Evolutionary conservation across 2,329 filamentous ascomycete genomes (phyloP), one percentile per base, ranked within the genome.

Genomic region (Aspergillus versicolor): DNA sequence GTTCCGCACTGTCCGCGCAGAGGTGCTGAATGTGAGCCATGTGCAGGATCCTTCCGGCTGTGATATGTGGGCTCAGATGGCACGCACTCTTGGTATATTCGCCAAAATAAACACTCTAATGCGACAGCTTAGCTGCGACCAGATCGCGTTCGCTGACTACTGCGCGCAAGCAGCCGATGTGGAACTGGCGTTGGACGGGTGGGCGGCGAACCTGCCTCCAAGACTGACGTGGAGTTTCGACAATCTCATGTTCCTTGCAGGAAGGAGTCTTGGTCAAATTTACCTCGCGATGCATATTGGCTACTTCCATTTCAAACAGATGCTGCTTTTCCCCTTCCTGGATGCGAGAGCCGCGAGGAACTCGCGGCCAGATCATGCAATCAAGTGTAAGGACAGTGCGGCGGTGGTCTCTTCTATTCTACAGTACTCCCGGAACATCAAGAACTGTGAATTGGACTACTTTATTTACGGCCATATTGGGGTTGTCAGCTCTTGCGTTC

Each of bases 251-350:
- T 56, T 53, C 15, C 52, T 61, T 9, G 59, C 56, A 1, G 57
- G 50, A 17, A 54, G 60, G 41, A 30, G 56, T 1, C 59, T 67
- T 38, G 62, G 65, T 4, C 55, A 61, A 41, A 65, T 61, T 0
- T 66, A 65, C 27, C 43, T 66, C 8, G 54, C 62, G 7, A 66
- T 66, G 64, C 64, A 66, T 49, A 63, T 66, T 45, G 62, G 59
- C 2, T 62, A 58, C 46, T 57, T 63, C 21, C 64, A 65, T 38
- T 64, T 66, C 30, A 57, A 56, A 5, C 63, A 67, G 37, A 65
- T 67, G 57, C 59, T 67, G 4, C 60, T 63, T 22, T 67, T 65
- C 30, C 65, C 63, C 3, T 65, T 65, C 15, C 52, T 67, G 3
- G 54, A 63, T 21, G 54, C 61, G 3, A 56, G 45, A n/a, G 49